phyloP scores from a whole-genome alignment of 805 yeast genomes.

The Myxozyma melibiosi region DNA sequence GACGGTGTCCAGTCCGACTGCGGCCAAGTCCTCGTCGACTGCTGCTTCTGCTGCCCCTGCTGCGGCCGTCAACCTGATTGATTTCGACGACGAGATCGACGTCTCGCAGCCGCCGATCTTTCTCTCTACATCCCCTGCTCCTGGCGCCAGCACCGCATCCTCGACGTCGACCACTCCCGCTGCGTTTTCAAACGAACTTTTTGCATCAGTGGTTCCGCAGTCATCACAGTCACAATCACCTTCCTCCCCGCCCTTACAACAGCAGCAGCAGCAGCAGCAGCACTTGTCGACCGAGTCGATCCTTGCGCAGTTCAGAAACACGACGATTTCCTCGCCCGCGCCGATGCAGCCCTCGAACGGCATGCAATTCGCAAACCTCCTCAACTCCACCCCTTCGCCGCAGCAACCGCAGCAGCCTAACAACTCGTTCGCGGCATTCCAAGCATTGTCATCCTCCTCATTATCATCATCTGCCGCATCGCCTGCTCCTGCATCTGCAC shows the following conservation, averaged over 20 bases:
- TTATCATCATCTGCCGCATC: not conserved
- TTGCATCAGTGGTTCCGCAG: not conserved
- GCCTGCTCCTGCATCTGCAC: not conserved
- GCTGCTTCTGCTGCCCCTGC: constrained; percentile 43
- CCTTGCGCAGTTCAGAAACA: constrained; percentile 14
- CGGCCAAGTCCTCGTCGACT: not conserved
- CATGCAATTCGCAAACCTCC: not conserved
- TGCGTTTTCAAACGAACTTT: not conserved
- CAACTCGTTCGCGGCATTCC: constrained; percentile 5
- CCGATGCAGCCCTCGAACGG: constrained; percentile 1
- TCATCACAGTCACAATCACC: no score
- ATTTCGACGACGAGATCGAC: constrained; percentile 62
- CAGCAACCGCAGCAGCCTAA: constrained; percentile 1
- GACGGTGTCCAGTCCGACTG: not conserved
- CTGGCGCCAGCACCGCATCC: constrained; percentile 3
- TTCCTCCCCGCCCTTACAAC: constrained; percentile 9
- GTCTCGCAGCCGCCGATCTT: constrained; percentile 15
- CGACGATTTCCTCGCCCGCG: constrained; percentile 2
- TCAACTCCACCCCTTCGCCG: not conserved
- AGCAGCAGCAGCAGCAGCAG: constrained; percentile 5
- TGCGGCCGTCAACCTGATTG: constrained; percentile 57
- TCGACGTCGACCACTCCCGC: constrained; percentile 3
- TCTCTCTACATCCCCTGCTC: constrained; percentile 23
- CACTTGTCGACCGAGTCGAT: constrained; percentile 12
- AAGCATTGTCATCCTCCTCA: not conserved